phyloP scores from a whole-genome alignment of 2,329 filamentous ascomycete genomes.

The Venturia effusa region DNA sequence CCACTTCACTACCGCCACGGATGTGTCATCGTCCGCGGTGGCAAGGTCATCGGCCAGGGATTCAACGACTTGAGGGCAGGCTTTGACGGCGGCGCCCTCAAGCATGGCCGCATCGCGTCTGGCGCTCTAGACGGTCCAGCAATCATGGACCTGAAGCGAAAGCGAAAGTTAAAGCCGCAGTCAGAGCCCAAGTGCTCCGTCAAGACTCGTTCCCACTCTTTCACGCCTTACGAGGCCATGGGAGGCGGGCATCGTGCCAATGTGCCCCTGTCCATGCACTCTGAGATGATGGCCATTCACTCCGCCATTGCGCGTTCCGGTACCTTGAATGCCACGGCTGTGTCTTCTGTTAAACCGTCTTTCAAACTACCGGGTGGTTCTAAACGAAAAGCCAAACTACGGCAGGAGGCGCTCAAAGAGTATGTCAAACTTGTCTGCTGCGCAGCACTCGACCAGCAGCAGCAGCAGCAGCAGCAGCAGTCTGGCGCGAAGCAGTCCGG shows the following conservation, averaged over 20 bases:
- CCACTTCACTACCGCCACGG: conserved; percentile 41
- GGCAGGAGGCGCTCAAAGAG: conserved; percentile 29
- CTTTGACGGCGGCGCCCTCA: conserved; percentile 39
- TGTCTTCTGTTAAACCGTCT: conserved; percentile 39
- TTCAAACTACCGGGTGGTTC: conserved; percentile 37
- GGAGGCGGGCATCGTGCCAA: conserved; percentile 30
- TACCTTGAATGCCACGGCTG: conserved; percentile 30
- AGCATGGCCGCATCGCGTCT: conserved; percentile 32
- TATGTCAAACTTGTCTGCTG: conserved; percentile 36
- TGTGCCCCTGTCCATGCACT: conserved; percentile 40
- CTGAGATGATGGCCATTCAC: conserved; percentile 46
- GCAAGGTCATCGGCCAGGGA: conserved; percentile 42
- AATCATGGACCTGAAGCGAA: conserved; percentile 28
- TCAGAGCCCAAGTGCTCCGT: conserved; percentile 6
- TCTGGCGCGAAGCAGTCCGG: conserved; percentile 7
- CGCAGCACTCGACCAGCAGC: conserved; percentile 14
- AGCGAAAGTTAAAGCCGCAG: conserved; percentile 15
- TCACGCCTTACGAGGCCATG: conserved; percentile 29
- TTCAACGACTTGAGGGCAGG: conserved; percentile 41
- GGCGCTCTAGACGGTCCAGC: conserved; percentile 24
- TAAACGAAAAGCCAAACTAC: conserved; percentile 38
- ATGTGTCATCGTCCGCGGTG: conserved; percentile 40
- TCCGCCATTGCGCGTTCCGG: conserved; percentile 16
- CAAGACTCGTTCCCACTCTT: conserved; percentile 19
- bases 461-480: conserved; percentile 20